Conservation (phyloP, 1,284 basidiomycete species). For the Microbotryum silenes-acaulis region DNA sequence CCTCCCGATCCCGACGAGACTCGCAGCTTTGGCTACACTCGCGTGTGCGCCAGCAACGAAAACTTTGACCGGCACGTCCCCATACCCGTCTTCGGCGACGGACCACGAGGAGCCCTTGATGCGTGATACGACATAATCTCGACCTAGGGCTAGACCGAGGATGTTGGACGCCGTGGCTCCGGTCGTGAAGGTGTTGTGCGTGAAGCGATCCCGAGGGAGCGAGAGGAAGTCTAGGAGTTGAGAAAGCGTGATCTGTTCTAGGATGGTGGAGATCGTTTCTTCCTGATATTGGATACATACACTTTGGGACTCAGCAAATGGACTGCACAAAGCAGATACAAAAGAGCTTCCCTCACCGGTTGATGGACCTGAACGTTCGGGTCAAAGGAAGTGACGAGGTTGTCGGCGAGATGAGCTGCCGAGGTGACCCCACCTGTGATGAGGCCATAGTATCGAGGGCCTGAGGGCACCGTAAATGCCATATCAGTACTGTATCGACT, state of each 20-base stretch:
- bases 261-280: conserved; percentile 42
- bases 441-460: conserved; percentile 47
- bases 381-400: conserved; percentile 38
- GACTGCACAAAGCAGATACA: not conserved
- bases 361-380: conserved; percentile 47
- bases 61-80: conserved; percentile 42
- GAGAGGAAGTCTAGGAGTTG: conserved; percentile 45
- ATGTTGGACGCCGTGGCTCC: conserved; percentile 50
- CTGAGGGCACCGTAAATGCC: conserved; percentile 1
- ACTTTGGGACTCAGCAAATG: not conserved
- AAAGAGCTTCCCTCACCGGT: conserved; percentile 31
- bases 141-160: conserved; percentile 42
- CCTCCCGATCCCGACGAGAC: conserved; percentile 46
- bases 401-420: conserved; percentile 44
- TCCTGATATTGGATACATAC: conserved; percentile 18
- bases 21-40: conserved; percentile 46
- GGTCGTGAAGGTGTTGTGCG: conserved; percentile 46
- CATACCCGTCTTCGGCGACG: conserved; percentile 44
- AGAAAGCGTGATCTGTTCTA: conserved; percentile 44
- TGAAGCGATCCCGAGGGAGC: conserved; percentile 39
- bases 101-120: conserved; percentile 38
- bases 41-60: conserved; percentile 46
- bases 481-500: not conserved
- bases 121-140: conserved; percentile 29
- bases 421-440: conserved; percentile 38